Percentiles rank a stretch among this genome's conserved stretches.
Conservation (phyloP, 345 rosid species). For the Melaleuca quinquenervia region DNA sequence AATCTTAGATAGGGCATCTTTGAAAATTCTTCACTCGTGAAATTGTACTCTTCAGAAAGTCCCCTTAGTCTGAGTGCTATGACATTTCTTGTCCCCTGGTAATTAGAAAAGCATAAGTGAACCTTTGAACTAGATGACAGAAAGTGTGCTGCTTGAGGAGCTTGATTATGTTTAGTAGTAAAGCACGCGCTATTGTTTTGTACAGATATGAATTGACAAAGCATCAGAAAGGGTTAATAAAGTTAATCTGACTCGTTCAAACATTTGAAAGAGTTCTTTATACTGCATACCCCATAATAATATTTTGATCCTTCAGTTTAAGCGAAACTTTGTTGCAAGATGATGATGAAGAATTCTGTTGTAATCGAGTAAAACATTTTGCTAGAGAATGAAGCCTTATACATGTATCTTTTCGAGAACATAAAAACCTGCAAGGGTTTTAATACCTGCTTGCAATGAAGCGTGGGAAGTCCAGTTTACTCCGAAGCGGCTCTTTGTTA, state of each 20-base stretch:
- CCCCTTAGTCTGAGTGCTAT: background rate
- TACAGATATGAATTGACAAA: no score
- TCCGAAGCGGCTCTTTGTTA: background rate
- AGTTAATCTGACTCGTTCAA: no score
- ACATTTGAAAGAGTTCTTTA: no score
- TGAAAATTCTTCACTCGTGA: background rate
- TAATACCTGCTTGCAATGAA: no score
- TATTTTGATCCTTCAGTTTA: background rate
- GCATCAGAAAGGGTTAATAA: no score
- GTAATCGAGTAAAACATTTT: background rate
- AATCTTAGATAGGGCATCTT: background rate
- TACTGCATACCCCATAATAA: no score
- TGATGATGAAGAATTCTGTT: no score
- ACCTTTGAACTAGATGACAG: background rate
- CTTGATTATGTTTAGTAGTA: background rate
- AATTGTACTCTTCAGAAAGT: background rate
- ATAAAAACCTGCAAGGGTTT: background rate
- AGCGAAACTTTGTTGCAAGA: background rate
- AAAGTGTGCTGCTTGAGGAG: background rate
- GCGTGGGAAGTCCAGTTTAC: no score
- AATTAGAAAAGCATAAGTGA: background rate
- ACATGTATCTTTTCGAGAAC: no score
- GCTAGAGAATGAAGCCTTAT: background rate
- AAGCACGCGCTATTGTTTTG: no score
- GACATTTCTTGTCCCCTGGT: background rate